phyloP scores from a whole-genome alignment of 352 stramenopile species.

The Pythium aquatile region DNA sequence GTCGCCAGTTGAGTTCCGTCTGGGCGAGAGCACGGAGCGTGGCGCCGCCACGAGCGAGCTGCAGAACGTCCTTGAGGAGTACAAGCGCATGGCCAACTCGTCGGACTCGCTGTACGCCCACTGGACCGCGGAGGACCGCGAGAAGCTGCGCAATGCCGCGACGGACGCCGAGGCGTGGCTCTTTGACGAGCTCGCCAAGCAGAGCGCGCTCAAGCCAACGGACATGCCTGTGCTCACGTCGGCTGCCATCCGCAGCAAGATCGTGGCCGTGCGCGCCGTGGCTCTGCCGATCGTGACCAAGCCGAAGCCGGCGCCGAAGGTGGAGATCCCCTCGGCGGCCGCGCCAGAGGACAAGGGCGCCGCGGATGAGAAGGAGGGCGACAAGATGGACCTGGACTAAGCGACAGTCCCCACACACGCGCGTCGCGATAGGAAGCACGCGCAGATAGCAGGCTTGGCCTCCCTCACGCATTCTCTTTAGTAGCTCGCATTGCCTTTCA shows the following conservation, averaged over 20 bases:
- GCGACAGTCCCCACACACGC: not conserved
- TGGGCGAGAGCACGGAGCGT: conserved; percentile 90
- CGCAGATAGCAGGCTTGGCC: not conserved
- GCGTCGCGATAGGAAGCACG: conserved; percentile 4
- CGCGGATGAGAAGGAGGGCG: conserved; percentile 43
- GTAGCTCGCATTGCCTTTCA: conserved; percentile 10
- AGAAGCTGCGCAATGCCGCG: conserved; percentile 89
- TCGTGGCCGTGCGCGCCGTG: conserved; percentile 86
- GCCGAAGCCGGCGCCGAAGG: conserved; percentile 89
- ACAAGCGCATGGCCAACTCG: conserved; percentile 94
- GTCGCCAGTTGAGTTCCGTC: conserved; percentile 92
- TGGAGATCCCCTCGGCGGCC: conserved; percentile 51
- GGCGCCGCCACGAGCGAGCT: conserved; percentile 88
- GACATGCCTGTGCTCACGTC: conserved; percentile 92
- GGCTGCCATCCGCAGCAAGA: conserved; percentile 87
- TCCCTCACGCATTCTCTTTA: not conserved
- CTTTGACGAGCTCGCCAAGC: conserved; percentile 95
- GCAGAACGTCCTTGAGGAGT: conserved; percentile 92
- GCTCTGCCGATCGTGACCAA: conserved; percentile 96
- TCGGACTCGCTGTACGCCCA: conserved; percentile 93
- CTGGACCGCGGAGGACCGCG: conserved; percentile 94
- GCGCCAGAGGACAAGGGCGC: conserved; percentile 40
- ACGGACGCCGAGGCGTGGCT: conserved; percentile 93
- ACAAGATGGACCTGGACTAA: conserved; percentile 90
- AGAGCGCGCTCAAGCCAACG: conserved; percentile 83